Evolutionary conservation across 495 filamentous ascomycete species (phyloP).

Genomic region (Copromyces sp.): DNA sequence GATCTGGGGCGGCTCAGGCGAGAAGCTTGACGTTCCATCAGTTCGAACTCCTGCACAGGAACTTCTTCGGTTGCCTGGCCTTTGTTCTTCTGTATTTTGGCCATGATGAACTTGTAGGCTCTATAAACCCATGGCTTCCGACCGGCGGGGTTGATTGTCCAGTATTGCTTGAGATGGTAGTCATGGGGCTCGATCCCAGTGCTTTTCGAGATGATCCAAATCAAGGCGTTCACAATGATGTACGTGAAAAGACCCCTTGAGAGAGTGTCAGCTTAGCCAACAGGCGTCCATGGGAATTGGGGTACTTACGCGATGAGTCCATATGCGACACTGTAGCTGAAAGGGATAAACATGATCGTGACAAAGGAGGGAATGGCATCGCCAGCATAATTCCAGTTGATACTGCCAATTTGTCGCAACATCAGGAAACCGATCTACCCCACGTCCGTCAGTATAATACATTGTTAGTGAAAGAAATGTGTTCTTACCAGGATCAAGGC

Average conservation of each 20-base stretch:
- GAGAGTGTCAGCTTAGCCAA: constrained; percentile 7
- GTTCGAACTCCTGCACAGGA: neutral
- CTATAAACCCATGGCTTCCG: constrained; percentile 26
- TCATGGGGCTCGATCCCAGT: constrained; percentile 56
- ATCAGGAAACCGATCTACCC: constrained; percentile 43
- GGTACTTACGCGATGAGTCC: constrained; percentile 56
- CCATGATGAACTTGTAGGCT: constrained; percentile 1
- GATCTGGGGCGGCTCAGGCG: neutral
- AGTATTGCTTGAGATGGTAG: constrained; percentile 64
- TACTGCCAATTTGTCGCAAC: constrained; percentile 43
- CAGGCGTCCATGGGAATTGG: neutral
- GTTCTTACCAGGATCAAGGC: constrained; percentile 61
- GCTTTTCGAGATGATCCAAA: constrained; percentile 43
- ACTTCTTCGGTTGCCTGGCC: neutral
- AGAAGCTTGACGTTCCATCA: neutral
- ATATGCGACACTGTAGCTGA: constrained; percentile 73
- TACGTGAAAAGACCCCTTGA: constrained; percentile 61
- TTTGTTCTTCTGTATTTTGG: neutral
- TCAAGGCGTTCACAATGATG: constrained; percentile 52
- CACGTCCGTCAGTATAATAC: neutral
- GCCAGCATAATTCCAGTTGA: constrained; percentile 47
- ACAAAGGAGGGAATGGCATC: constrained; percentile 75
- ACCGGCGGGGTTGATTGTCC: constrained; percentile 49
- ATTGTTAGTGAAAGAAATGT: neutral
- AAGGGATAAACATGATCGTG: constrained; percentile 69